Percentiles rank a stretch among this genome's conserved stretches.
Evolutionary conservation across 176 grass and related monocot genomes (phyloP).

Genomic region (Oryza coarctata): DNA sequence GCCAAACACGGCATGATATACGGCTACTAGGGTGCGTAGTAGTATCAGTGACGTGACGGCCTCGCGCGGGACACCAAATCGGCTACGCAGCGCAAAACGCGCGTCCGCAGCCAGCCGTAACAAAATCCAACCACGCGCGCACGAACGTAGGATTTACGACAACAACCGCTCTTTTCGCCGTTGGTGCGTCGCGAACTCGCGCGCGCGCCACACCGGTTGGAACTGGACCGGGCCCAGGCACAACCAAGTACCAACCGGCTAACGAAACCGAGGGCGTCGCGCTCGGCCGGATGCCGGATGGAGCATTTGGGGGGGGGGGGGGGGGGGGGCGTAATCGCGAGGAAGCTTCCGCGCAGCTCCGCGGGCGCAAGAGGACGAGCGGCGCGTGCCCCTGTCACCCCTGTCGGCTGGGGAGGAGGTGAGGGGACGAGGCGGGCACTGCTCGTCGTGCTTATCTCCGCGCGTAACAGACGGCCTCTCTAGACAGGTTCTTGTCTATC

Average conservation of each 20-base stretch:
- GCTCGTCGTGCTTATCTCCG: not conserved
- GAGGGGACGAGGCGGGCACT: no score
- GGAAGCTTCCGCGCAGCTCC: slow-evolving; percentile 43
- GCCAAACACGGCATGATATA: not conserved
- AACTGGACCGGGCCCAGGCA: not conserved
- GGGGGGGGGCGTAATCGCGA: not conserved
- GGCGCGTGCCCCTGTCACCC: not conserved
- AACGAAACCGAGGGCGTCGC: not conserved
- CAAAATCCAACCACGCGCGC: no score
- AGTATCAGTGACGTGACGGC: not conserved
- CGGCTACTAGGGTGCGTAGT: no score
- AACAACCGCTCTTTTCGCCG: not conserved
- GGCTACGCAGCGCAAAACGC: not conserved
- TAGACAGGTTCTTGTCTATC: not conserved
- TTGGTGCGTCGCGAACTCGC: no score
- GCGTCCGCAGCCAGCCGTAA: not conserved
- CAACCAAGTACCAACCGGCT: not conserved
- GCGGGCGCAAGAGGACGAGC: not conserved
- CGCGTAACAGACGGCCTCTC: not conserved
- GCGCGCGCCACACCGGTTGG: no score
- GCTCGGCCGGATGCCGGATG: not conserved
- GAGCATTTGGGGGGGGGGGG: no score
- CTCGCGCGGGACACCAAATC: not conserved
- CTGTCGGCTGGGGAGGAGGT: no score
- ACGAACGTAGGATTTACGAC: not conserved